These are phyloP conservation scores for Manihot esculenta DNA, from an alignment of 441 rosid species.

Conservation along the genomic window DNA sequence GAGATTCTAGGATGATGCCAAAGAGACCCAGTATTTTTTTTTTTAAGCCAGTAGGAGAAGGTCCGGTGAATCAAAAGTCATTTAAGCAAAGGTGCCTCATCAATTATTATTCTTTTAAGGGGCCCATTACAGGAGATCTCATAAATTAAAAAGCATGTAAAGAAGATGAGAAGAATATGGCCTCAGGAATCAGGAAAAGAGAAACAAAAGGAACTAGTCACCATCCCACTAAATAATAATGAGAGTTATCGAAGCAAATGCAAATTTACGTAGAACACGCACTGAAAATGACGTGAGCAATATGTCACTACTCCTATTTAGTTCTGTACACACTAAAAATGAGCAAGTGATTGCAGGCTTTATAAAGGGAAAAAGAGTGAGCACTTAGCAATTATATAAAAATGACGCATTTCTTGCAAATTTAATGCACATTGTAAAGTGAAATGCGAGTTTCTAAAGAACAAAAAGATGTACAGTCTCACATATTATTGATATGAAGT, in stretches of 20 bases:
- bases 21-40: constrained; percentile 30
- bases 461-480: not conserved
- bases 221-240: constrained; percentile 38
- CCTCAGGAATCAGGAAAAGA: constrained; percentile 53
- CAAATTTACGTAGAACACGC: constrained; percentile 18
- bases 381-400: constrained; percentile 7
- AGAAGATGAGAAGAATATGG: constrained; percentile 52
- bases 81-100: constrained; percentile 55
- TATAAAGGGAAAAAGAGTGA: constrained; percentile 10
- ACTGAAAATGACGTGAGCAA: constrained; percentile 39
- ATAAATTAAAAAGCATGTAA: constrained; percentile 44
- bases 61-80: constrained; percentile 68
- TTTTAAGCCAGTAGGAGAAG: constrained; percentile 47
- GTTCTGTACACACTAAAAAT: not conserved
- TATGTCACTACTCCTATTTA: constrained; percentile 34
- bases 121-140: constrained; percentile 51
- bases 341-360: constrained; percentile 15
- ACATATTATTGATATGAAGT: not conserved
- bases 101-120: constrained; percentile 60
- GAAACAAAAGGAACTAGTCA: constrained; percentile 45
- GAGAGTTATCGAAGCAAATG: constrained; percentile 18
- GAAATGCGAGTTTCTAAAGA: constrained; percentile 1
- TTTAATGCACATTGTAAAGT: not conserved
- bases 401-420: constrained; percentile 5
- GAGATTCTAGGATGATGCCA: constrained; percentile 86